Conservation (phyloP, 1,284 basidiomycete species). For the Amylostereum areolatum region DNA sequence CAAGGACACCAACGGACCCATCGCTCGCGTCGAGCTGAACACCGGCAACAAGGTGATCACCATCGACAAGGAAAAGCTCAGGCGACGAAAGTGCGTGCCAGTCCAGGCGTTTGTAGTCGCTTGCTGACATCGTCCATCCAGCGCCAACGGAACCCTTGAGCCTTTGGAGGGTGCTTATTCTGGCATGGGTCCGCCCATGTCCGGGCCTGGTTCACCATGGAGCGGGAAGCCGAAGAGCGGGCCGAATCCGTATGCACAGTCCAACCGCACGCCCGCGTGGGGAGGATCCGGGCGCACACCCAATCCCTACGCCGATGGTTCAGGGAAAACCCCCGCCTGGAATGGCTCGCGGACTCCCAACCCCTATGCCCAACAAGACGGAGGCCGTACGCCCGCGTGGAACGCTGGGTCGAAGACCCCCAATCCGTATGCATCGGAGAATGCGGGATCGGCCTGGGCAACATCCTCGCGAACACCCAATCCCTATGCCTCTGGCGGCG, state of each 20-base stretch:
- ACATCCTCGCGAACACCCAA: slow-evolving; percentile 62
- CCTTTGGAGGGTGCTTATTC: slow-evolving; percentile 30
- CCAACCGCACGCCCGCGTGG: slow-evolving; percentile 26
- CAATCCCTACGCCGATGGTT: slow-evolving; percentile 38
- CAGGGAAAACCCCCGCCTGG: slow-evolving; percentile 36
- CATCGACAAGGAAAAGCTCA: slow-evolving; percentile 77
- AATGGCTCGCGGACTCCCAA: slow-evolving; percentile 48
- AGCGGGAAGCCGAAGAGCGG: slow-evolving; percentile 9
- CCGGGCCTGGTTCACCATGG: too few species aligned
- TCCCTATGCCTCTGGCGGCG: slow-evolving; percentile 49
- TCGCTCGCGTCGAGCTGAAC: slow-evolving; percentile 88
- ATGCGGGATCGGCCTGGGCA: slow-evolving; percentile 52
- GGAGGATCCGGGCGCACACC: slow-evolving; percentile 30
- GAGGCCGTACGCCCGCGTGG: slow-evolving; percentile 62
- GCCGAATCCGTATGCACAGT: not conserved
- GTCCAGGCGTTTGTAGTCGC: not conserved
- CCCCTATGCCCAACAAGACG: slow-evolving; percentile 44
- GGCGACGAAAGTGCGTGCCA: slow-evolving; percentile 65
- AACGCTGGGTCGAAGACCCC: slow-evolving; percentile 47
- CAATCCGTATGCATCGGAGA: slow-evolving; percentile 52
- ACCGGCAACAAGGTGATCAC: slow-evolving; percentile 89
- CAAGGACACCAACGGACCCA: slow-evolving; percentile 90
- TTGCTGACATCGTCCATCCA: slow-evolving; percentile 18
- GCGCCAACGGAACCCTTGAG: slow-evolving; percentile 50
- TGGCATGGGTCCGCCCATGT: slow-evolving; percentile 30